Conservation (phyloP, 306 rosid genomes). For the Biancaea sappan region DNA sequence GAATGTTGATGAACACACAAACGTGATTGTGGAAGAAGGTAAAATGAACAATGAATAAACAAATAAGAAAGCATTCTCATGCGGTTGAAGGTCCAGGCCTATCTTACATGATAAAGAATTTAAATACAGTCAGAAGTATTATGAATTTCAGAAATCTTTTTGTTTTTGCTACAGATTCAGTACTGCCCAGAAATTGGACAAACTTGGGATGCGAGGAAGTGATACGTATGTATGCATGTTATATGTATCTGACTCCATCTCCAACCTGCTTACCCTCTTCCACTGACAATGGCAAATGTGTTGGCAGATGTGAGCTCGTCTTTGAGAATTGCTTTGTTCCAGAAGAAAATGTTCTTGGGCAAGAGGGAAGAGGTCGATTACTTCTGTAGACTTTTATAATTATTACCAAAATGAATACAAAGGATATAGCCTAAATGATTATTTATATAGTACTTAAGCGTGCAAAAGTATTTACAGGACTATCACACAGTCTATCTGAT, state of each 20-base stretch:
- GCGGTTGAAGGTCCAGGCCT: conserved; percentile 13
- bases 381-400: conserved; percentile 25
- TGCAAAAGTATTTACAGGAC: conserved; percentile 12
- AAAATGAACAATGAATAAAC: too few species aligned
- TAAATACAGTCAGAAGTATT: conserved; percentile 14
- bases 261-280: conserved; percentile 15
- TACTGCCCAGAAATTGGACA: conserved; percentile 93
- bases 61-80: not conserved
- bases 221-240: conserved; percentile 75
- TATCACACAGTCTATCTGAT: not conserved
- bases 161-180: conserved; percentile 69
- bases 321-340: conserved; percentile 98
- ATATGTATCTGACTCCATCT: conserved; percentile 18
- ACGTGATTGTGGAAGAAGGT: not conserved
- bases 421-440: conserved; percentile 5
- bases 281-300: conserved; percentile 48
- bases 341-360: conserved; percentile 87
- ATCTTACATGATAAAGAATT: conserved; percentile 13
- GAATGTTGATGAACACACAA: conserved; percentile 5
- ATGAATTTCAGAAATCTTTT: conserved; percentile 14
- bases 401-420: not conserved
- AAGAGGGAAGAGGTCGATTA: conserved; percentile 85
- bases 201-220: conserved; percentile 99
- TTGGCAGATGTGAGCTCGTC: conserved; percentile 93
- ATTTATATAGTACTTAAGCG: not conserved